Base-by-base conservation (phyloP, 331 rosid species). In the Dryas integrifolia region DNA sequence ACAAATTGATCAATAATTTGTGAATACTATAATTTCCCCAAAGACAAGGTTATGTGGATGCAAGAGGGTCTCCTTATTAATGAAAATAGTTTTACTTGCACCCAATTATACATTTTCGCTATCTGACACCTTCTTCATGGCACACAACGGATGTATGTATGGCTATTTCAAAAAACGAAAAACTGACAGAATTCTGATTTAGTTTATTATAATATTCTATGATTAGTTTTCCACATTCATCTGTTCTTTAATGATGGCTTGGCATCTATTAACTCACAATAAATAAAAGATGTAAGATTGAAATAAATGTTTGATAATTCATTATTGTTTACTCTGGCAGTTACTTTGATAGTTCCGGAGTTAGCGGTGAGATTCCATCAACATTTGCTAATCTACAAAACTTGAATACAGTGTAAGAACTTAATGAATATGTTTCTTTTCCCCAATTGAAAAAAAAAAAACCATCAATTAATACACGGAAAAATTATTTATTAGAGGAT, bases 281-380 rank as follows among this genome's bases (percentile, higher is more conserved):
- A 52, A 5, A 5, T 26, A 40, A 6, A 38, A n/a, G 4, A 52
- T 16, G 10, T 58, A 9, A 26, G n/a, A 7, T n/a, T 39, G 51
- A 50, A 50, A 69, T 53, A 51, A 50, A 52, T 13, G 40, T 18
- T 3, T 51, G 46, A 69, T 53, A 40, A n/a, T 18, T 11, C 7
- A 40, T 52, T 52, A 21, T 40, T 72, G 52, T 79, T 79, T 74
- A 0, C 55, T 59, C 84, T n/a, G 59, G 66, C 86, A 90, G 97
- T 72, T 90, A 88, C 74, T 10, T 87, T 40, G 92, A 84, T 82
- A 92, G 98, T 67, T 85, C 96, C 7, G 96, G 98, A 78, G 72
- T 88, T 47, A 80, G 90, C 49, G 98, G 98, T 61, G 78, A 84
- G 68, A 86, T 92, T 83, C 98, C 97, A 69, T 68, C 85, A 63